phyloP scores from a whole-genome alignment of 148 eudicot species.

The Vaccinium vitisidaea region DNA sequence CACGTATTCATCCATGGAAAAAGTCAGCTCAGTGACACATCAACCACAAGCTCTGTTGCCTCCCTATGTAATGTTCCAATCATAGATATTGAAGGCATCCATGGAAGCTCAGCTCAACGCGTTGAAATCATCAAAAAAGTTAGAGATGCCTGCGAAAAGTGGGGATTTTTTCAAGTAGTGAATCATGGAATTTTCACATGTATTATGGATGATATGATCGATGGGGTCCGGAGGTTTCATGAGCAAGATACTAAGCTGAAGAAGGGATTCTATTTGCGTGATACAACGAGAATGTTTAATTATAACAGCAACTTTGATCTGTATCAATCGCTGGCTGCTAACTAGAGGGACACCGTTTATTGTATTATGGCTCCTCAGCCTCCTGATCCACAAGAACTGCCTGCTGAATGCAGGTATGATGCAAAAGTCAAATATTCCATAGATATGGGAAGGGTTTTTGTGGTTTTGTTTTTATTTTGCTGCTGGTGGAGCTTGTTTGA shows the following conservation, averaged over 20 bases:
- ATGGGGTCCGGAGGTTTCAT: slow-evolving; percentile 17
- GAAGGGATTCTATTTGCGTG: slow-evolving; percentile 16
- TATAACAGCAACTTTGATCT: slow-evolving; percentile 20
- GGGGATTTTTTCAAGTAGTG: slow-evolving; percentile 42
- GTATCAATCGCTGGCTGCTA: slow-evolving; percentile 9
- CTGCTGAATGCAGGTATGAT: slow-evolving; percentile 14
- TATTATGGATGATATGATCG: slow-evolving; percentile 16
- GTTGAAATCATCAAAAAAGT: slow-evolving; percentile 14
- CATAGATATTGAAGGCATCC: slow-evolving; percentile 13
- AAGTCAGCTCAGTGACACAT: slow-evolving; percentile 1
- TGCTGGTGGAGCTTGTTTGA: too few relatives aligned
- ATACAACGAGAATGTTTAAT: neutral
- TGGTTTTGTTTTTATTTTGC: too few relatives aligned
- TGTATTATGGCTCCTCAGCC: slow-evolving; percentile 23
- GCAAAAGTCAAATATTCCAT: too few relatives aligned
- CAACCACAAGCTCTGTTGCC: neutral
- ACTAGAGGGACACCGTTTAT: slow-evolving; percentile 23
- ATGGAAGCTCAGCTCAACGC: neutral
- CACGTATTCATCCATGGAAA: slow-evolving; percentile 27
- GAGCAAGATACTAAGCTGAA: slow-evolving; percentile 13
- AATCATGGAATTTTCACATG: slow-evolving; percentile 27
- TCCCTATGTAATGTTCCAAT: slow-evolving; percentile 18
- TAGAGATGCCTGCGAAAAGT: slow-evolving; percentile 11
- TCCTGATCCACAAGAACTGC: slow-evolving; percentile 17
- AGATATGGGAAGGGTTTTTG: too few relatives aligned